phyloP scores from a whole-genome alignment of 2,329 filamentous ascomycete genomes.

The Neofusicoccum kwambonambiense region DNA sequence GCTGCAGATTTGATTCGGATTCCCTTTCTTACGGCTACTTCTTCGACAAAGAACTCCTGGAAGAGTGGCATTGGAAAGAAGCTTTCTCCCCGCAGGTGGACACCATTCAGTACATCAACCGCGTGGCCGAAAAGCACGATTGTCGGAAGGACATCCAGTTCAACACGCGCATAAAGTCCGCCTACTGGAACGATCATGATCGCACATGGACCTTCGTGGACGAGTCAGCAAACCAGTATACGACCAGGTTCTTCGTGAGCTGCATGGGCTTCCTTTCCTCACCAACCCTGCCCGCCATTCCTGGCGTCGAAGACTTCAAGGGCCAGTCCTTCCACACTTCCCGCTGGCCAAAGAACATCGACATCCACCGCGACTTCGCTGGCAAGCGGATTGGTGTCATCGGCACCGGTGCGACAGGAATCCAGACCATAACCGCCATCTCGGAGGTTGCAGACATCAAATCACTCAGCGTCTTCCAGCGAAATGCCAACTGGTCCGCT shows the following conservation, averaged over 20 bases:
- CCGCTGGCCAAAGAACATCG: too few relatives aligned
- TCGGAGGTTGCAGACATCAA: constrained; percentile 17
- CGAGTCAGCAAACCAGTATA: constrained; percentile 10
- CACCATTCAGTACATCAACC: constrained; percentile 29
- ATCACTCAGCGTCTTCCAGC: constrained; percentile 21
- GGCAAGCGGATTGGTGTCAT: neutral
- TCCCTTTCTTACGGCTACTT: constrained; percentile 7
- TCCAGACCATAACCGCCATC: constrained; percentile 19
- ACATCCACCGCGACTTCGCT: constrained; percentile 11
- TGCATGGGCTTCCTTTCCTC: constrained; percentile 23
- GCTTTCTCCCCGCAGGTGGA: constrained; percentile 26
- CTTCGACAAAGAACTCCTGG: constrained; percentile 27
- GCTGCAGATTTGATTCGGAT: constrained; percentile 13
- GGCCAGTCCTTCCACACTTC: too few relatives aligned
- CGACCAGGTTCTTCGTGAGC: constrained; percentile 20
- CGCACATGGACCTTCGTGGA: constrained; percentile 21
- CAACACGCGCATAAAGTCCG: constrained; percentile 22
- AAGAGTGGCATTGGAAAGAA: constrained; percentile 24
- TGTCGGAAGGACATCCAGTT: constrained; percentile 25
- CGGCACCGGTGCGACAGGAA: too few relatives aligned
- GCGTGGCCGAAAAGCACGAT: constrained; percentile 26
- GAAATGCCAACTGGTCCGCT: constrained; percentile 24
- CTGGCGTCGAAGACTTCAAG: too few relatives aligned
- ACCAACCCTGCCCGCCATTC: constrained; percentile 19
- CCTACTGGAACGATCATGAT: neutral